Evolutionary conservation across 139 green algal species (phyloP).

Genomic region (Tetradesmus obliquus): DNA sequence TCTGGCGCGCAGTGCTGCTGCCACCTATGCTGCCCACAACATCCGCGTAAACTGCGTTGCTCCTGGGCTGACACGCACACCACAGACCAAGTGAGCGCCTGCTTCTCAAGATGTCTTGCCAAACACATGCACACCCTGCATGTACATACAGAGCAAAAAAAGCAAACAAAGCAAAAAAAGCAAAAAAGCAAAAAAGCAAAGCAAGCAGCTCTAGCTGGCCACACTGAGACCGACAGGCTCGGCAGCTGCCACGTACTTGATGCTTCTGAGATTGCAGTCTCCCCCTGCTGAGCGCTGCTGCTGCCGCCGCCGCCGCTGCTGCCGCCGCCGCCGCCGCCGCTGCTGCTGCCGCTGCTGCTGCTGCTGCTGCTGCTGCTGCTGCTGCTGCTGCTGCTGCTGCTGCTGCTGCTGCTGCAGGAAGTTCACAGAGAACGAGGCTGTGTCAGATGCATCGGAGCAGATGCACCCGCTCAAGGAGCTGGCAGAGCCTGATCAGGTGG

Average conservation of each 20-base stretch:
- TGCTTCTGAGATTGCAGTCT: too few relatives aligned
- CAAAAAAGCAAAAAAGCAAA: too few relatives aligned
- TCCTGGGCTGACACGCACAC: conserved; percentile 66
- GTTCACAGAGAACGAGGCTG: conserved; percentile 29
- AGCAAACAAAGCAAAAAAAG: too few relatives aligned
- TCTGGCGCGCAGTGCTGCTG: conserved; percentile 51
- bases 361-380: background rate
- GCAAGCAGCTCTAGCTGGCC: background rate
- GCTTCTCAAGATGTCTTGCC: background rate
- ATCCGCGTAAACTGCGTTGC: conserved; percentile 81
- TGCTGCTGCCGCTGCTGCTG: background rate
- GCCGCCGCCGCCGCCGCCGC: too few relatives aligned
- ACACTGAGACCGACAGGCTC: too few relatives aligned
- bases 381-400: background rate
- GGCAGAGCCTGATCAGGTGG: conserved; percentile 29
- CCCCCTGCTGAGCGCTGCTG: background rate
- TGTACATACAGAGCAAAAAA: too few relatives aligned
- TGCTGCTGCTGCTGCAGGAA: conserved; percentile 7
- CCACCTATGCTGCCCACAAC: conserved; percentile 71
- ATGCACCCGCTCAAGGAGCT: conserved; percentile 45
- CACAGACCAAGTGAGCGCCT: conserved; percentile 25
- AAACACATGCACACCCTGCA: background rate
- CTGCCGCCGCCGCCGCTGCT: background rate
- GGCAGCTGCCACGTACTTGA: too few relatives aligned
- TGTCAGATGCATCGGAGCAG: conserved; percentile 18